phyloP scores from a whole-genome alignment of 2,329 filamentous ascomycete genomes.

The Ophiostoma perfectum region DNA sequence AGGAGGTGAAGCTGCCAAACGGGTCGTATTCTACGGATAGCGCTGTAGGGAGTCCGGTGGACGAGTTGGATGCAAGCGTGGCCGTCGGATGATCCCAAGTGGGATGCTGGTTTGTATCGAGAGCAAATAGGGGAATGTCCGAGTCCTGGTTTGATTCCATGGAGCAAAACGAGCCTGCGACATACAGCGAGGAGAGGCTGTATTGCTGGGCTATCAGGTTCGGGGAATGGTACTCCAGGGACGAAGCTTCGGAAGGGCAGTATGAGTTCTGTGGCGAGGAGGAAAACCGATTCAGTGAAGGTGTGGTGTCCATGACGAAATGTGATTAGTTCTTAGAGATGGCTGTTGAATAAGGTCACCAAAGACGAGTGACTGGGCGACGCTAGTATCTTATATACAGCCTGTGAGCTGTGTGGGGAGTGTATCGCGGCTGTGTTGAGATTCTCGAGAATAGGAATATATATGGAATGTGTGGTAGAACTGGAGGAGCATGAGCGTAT shows the following conservation, averaged over 20 bases:
- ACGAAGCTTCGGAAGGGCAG: conserved; percentile 39
- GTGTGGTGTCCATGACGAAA: conserved; percentile 45
- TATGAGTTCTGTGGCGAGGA: conserved; percentile 42
- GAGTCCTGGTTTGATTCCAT: conserved; percentile 37
- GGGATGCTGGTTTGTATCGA: conserved; percentile 39
- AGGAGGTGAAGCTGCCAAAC: conserved; percentile 44
- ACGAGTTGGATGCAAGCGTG: conserved; percentile 39
- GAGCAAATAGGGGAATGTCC: conserved; percentile 36
- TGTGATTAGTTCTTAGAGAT: neutral
- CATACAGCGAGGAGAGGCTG: conserved; percentile 41
- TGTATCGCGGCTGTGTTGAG: conserved; percentile 11
- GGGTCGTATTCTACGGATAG: conserved; percentile 47
- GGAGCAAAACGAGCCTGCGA: conserved; percentile 36
- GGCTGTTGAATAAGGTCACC: neutral
- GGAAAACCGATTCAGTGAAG: conserved; percentile 43
- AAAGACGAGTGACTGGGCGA: conserved; percentile 1
- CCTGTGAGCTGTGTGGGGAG: neutral
- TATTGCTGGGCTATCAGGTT: conserved; percentile 41
- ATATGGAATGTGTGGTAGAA: no score
- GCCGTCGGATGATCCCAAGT: conserved; percentile 41
- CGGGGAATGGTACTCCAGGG: conserved; percentile 45
- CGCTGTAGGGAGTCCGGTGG: conserved; percentile 37
- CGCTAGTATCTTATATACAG: conserved; percentile 4
- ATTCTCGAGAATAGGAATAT: neutral
- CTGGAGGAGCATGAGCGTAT: no score